phyloP scores from a whole-genome alignment of 805 yeast genomes.

The Teunomyces kruisii region DNA sequence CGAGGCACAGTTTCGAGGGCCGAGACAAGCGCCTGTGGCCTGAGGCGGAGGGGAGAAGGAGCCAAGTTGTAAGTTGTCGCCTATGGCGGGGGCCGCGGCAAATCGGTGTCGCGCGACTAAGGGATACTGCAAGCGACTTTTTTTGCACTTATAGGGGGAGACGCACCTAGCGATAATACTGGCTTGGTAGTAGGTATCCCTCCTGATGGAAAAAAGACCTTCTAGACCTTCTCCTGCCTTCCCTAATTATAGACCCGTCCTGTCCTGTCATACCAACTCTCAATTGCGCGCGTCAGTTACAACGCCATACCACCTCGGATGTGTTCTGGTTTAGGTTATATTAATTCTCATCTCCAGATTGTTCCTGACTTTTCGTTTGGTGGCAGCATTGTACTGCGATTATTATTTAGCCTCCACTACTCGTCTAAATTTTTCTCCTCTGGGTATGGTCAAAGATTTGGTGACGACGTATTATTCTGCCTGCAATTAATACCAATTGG shows the following conservation, averaged over 20 bases:
- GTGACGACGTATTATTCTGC: slow-evolving; percentile 1
- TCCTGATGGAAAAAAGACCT: too few relatives aligned
- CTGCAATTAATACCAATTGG: slow-evolving; percentile 3
- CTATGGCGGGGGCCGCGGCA: too few relatives aligned
- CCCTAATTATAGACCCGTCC: too few relatives aligned
- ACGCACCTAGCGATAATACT: neutral
- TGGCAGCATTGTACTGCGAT: neutral
- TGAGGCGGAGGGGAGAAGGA: neutral
- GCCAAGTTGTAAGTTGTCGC: neutral
- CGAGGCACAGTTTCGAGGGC: slow-evolving; percentile 2
- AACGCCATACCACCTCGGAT: neutral
- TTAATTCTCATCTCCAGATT: neutral
- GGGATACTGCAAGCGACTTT: neutral
- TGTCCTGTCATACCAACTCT: too few relatives aligned
- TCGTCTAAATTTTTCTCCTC: slow-evolving; percentile 4
- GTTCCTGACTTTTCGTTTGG: neutral
- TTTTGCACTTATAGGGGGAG: neutral
- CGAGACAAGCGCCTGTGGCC: slow-evolving; percentile 2
- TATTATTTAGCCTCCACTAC: neutral
- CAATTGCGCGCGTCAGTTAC: too few relatives aligned
- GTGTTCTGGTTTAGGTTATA: neutral
- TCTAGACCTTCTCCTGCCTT: too few relatives aligned
- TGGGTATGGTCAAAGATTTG: neutral
- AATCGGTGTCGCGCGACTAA: neutral
- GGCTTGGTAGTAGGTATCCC: too few relatives aligned